phyloP scores from a whole-genome alignment of 2,329 filamentous ascomycete species.

The Monosporascus sp. region DNA sequence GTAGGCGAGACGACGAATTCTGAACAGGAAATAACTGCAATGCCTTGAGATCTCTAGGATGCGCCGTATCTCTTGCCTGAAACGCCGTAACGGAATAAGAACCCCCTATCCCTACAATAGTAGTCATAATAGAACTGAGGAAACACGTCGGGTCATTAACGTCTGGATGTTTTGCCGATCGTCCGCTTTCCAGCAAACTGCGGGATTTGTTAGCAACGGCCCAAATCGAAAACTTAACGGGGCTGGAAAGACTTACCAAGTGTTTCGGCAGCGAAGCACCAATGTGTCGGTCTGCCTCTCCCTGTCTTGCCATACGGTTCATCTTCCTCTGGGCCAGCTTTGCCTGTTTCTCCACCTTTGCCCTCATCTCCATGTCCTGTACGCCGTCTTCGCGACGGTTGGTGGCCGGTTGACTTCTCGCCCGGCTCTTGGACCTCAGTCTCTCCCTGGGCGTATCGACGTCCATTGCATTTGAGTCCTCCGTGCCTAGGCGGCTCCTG shows the following conservation, averaged over 20 bases:
- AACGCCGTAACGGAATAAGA: too few species aligned
- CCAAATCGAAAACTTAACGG: background rate
- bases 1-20: too few species aligned
- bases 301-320: constrained; percentile 96
- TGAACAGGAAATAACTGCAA: too few species aligned
- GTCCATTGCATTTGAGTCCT: constrained; percentile 73
- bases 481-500: constrained; percentile 57
- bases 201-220: constrained; percentile 26
- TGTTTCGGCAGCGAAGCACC: constrained; percentile 81
- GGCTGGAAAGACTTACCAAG: constrained; percentile 60
- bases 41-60: too few species aligned
- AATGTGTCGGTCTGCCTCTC: constrained; percentile 91
- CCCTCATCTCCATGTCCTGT: constrained; percentile 57
- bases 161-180: constrained; percentile 80
- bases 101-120: background rate
- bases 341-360: constrained; percentile 78
- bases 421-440: constrained; percentile 69
- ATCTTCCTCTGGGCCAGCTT: constrained; percentile 97
- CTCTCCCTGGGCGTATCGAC: constrained; percentile 58
- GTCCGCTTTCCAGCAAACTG: constrained; percentile 87
- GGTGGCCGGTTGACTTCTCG: constrained; percentile 53
- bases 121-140: background rate
- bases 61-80: too few species aligned
- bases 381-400: constrained; percentile 78
- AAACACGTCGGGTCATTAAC: constrained; percentile 38